Percentiles rank a stretch among this genome's conserved stretches.
These are phyloP conservation scores for bread wheat (Triticum aestivum) DNA, from an alignment of 176 grass and related monocot species.

Conservation along the genomic window IWGSC_CS_RefSeq_v2.1 NC_057794.1:489304017-489304516, in stretches of 20 bases:
- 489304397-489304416: slow-evolving; percentile 67
- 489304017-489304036: slow-evolving; percentile 36
- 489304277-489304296: slow-evolving; percentile 90
- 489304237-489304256: slow-evolving; percentile 84
- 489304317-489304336: slow-evolving; percentile 53
- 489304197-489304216: slow-evolving; percentile 86
- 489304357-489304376: slow-evolving; percentile 27
- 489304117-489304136: slow-evolving; percentile 99
- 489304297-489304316: slow-evolving; percentile 99
- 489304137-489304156: slow-evolving; percentile 99
- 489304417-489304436: slow-evolving; percentile 92
- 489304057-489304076: slow-evolving; percentile 80
- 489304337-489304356: slow-evolving; percentile 49
- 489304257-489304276: slow-evolving; percentile 87
- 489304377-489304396: slow-evolving; percentile 26
- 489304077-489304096: slow-evolving; percentile 88
- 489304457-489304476: slow-evolving; percentile 58
- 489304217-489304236: slow-evolving; percentile 97
- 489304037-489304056: slow-evolving; percentile 98
- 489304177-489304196: slow-evolving; percentile 72
- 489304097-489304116: slow-evolving; percentile 96
- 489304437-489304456: slow-evolving; percentile 70
- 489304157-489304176: slow-evolving; percentile 99
- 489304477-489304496: slow-evolving; percentile 46
- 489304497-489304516: slow-evolving; percentile 22